Base-by-base conservation (phyloP, 345 rosid genomes). In the Eucalyptus coolabah region DNA sequence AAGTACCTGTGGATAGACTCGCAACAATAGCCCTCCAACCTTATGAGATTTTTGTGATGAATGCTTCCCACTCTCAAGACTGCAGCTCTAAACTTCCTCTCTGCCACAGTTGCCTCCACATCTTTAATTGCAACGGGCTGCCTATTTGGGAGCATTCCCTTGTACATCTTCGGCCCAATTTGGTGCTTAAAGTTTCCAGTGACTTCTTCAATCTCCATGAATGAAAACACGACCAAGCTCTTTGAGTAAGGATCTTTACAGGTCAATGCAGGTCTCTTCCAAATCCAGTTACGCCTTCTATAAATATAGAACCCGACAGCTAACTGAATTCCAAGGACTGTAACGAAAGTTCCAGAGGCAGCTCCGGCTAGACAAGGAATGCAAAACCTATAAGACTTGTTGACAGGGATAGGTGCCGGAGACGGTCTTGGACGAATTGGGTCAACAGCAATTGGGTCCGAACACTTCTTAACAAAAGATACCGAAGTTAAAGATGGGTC, bases 21-120 rank as follows among this genome's bases (percentile, higher is more conserved):
- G 6, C 95, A 95, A 88, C 99, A 96, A 88, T 95, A 95, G 81
- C 98, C 99, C 89, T 93, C 94, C 91, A 97, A 93, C 93, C 94
- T 96, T 14, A 93, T 91, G 65, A 97, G 92, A 89, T 96, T 93
- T 92, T 93, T 95, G 94, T 97, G 99, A 92, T 96, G 95, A 91
- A 96, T 97, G 93, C 93, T 93, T 89, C 98, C 96, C 60, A 95
- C 90, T 94, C 92, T 96, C 44, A 95, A 92, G 80, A 95, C 95
- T 32, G 94, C 92, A 92, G 94, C 92, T 88, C 98, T 91, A 37
- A 96, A 97, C 91, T 93, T 96, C 88, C 97, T 95, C 81, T 95
- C 96, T 60, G 91, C 96, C 23, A 90, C 91, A 9, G 90, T 86
- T 32, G 92, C 87, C 77, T 94, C 95, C 92, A 97, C 88, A 91